Evolutionary conservation across 1,139 yeast species (phyloP).

Genomic region (Candida tetrigidarum): DNA sequence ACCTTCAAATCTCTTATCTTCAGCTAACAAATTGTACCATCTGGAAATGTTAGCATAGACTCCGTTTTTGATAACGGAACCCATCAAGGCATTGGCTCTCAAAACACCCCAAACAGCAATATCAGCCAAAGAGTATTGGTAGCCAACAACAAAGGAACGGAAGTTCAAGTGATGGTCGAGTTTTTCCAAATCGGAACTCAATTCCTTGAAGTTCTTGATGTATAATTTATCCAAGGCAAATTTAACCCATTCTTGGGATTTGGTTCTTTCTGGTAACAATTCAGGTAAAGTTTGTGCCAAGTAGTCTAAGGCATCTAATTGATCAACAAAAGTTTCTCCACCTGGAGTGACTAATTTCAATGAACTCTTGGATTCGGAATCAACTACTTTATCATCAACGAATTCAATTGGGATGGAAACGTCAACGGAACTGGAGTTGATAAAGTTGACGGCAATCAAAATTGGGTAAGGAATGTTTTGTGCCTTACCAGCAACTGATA

Average conservation of each 20-base stretch:
- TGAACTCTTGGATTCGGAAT: constrained; percentile 40
- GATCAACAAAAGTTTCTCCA: constrained; percentile 48
- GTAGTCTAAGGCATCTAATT: constrained; percentile 45
- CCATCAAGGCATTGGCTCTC: constrained; percentile 92
- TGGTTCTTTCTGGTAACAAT: constrained; percentile 31
- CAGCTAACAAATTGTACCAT: constrained; percentile 85
- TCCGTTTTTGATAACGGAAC: constrained; percentile 83
- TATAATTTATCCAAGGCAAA: constrained; percentile 71
- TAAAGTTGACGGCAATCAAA: constrained; percentile 75
- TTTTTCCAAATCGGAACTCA: constrained; percentile 70
- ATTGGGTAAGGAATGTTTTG: constrained; percentile 81
- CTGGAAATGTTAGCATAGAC: constrained; percentile 86
- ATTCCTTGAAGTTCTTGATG: constrained; percentile 86
- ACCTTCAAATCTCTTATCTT: constrained; percentile 65
- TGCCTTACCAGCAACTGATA: constrained; percentile 86
- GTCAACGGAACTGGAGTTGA: constrained; percentile 54
- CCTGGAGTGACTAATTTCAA: constrained; percentile 49
- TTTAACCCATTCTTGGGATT: constrained; percentile 63
- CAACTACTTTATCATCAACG: constrained; percentile 62
- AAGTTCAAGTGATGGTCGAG: constrained; percentile 84
- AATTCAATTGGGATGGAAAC: constrained; percentile 61
- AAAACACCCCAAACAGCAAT: constrained; percentile 92
- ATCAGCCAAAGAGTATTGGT: constrained; percentile 73
- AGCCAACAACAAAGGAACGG: constrained; percentile 78
- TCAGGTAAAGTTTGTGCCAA: constrained; percentile 53